phyloP scores from a whole-genome alignment of 1,139 yeast species.

The Suhomyces guaymorum region DNA sequence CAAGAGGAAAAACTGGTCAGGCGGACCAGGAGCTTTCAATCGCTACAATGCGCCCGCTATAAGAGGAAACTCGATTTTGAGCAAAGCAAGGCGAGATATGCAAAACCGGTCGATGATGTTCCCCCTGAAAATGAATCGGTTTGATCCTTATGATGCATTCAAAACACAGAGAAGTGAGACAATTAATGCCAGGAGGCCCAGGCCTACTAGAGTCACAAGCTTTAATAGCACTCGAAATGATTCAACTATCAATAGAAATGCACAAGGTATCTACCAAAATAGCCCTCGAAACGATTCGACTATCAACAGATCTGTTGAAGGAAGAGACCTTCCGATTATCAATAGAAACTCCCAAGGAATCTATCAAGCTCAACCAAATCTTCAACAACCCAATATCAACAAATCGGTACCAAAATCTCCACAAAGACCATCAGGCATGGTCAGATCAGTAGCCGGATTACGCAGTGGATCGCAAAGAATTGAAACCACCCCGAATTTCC shows the following conservation, averaged over 20 bases:
- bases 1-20: slow-evolving; percentile 20
- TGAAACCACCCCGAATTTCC: too few species aligned
- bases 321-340: not conserved
- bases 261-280: not conserved
- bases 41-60: slow-evolving; percentile 8
- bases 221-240: not conserved
- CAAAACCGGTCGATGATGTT: slow-evolving; percentile 38
- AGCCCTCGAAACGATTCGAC: not conserved
- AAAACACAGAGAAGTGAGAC: slow-evolving; percentile 8
- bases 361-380: not conserved
- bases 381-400: too few species aligned
- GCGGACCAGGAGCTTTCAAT: slow-evolving; percentile 10
- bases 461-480: not conserved
- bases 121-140: slow-evolving; percentile 17
- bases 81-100: slow-evolving; percentile 37
- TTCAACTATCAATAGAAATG: not conserved
- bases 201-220: slow-evolving; percentile 1
- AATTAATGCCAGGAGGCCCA: slow-evolving; percentile 8
- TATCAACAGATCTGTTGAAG: too few species aligned
- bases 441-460: not conserved
- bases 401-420: too few species aligned
- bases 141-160: slow-evolving; percentile 32
- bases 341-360: not conserved
- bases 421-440: not conserved
- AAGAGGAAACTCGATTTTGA: slow-evolving; percentile 31